Base-by-base conservation (phyloP, 164 flowering plant genomes). In the Tetracentron sinense region DNA sequence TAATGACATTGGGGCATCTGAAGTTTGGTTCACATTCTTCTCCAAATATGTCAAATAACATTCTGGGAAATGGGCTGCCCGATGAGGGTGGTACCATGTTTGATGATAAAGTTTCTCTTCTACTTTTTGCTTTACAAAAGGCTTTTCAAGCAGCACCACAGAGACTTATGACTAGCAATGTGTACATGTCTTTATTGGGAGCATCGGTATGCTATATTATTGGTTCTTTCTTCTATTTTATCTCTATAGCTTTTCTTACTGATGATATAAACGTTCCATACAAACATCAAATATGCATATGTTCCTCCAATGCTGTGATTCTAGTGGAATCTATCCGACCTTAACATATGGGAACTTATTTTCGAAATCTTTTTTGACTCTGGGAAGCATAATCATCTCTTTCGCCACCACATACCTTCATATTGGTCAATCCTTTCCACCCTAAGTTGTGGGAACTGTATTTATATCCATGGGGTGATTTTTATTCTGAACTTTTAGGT, bases 111-210 rank as follows among this genome's bases (percentile, higher is more conserved):
- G 84, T 94, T 72, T 78, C 94, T 62, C 88, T 94, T 63, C 74
- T 91, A 27, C 89, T 85, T 65, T 94, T 86, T 84, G 92, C 96
- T 63, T 72, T 94, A 56, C 95, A 86, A 57, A 94, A 83, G 78
- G 97, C 90, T 72, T 88, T 94, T 62, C 97, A 91, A 78, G 96
- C 96, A n/a, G 96, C 96, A 72, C 97, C 99, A 27, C 83, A 81
- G 63, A 83, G 96, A 77, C 94, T 94, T 28, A 73, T 94, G 96
- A 91, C 99, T 38, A 66, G 65, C 75, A 85, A 79, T 61, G 86
- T 83, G 0, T 94, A 88, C 75, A 84, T 85, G 58, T 83, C 92
- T 60, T 78, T 94, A 69, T 66, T 94, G 69, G 92, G 85, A 54
- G 97, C 92, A 69, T 82, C 96, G 85, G 99, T 94, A 94, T 75